Base-by-base conservation (phyloP, 2,329 filamentous ascomycete genomes). In the Claviceps fusiformis region DNA sequence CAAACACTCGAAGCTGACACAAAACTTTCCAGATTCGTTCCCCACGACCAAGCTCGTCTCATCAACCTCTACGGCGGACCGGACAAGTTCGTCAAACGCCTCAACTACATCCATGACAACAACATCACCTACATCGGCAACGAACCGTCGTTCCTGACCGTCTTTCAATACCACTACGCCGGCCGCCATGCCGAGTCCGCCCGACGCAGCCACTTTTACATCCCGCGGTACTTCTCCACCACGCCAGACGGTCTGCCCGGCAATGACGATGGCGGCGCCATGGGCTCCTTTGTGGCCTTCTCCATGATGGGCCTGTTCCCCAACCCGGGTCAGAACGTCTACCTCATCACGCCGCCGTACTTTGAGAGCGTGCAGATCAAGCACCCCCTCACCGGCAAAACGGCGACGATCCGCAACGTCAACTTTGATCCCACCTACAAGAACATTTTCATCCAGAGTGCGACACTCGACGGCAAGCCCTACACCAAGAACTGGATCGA, bases 241-340 rank as follows among this genome's bases (percentile, higher is more conserved):
- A 78, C 77, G 0, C 68, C 79, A 0, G 70, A 68, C 1, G 85
- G 84, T 0, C 76, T 88, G 8, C 83, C 85, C 0, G 85, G 85
- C 0, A 88, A 87, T 63, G 84, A 87, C 56, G 85, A 88, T 64
- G 78, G 75, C 50, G 85, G 85, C 4, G 82, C 85, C 0, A 87
- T 87, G 83, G 84, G 83, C 19, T 78, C 77, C 0, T 87, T 86
- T 57, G 71, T 81, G 0, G 80, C 80, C 0, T 76, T 87, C 1
- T 72, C 76, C 29, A 87, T 87, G 83, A 79, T 87, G 71, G 85
- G 85, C 0, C 68, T 87, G 7, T 88, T 83, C 66, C 85, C 85
- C 0, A 81, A 86, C 46, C 75, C 82, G 0, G 84, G 83, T 0
- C 84, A 87, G 61, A 71, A 86, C 58, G 82, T 87, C 0, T 87